A percentile compares a stretch with the other conserved stretches of the same genome.
Conservation (phyloP, 2,329 filamentous ascomycete genomes). For the Akanthomyces uredinophilus region DNA sequence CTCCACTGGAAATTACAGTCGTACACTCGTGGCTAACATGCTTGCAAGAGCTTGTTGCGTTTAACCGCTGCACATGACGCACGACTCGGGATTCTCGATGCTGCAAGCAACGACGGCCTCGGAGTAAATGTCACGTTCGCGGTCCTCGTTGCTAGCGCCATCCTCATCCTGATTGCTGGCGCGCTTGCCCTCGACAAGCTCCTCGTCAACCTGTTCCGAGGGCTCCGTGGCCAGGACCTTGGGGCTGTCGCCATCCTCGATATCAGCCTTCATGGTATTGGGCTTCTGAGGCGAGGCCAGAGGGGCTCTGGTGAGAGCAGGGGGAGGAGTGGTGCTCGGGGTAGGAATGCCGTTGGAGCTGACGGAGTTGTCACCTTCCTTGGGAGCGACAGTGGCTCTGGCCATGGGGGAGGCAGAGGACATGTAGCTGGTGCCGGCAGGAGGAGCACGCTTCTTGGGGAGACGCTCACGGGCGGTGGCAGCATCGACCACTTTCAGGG, state of each 20-base stretch:
- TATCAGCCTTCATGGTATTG: constrained; percentile 70
- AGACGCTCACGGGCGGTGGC: constrained; percentile 62
- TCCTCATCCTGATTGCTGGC: constrained; percentile 71
- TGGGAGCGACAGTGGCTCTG: constrained; percentile 54
- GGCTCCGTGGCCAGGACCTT: constrained; percentile 73
- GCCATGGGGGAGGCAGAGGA: constrained; percentile 59
- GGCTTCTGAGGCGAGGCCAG: constrained; percentile 56
- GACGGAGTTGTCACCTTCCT: constrained; percentile 31
- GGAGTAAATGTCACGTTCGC: constrained; percentile 91
- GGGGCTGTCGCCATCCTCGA: constrained; percentile 71
- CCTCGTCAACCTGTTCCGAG: constrained; percentile 53
- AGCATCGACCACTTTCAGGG: constrained; percentile 80
- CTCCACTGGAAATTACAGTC: constrained; percentile 21
- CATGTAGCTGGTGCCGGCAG: constrained; percentile 48
- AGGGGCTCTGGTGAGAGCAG: constrained; percentile 37
- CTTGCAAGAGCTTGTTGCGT: neutral
- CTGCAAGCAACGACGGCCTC: constrained; percentile 90
- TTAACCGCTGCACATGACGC: constrained; percentile 96
- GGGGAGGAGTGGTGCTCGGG: constrained; percentile 62
- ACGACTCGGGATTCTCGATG: constrained; percentile 94
- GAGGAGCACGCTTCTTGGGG: constrained; percentile 65
- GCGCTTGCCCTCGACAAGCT: constrained; percentile 56
- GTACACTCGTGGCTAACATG: constrained; percentile 20
- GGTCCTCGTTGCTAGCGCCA: constrained; percentile 65
- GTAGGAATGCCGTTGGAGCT: constrained; percentile 61